These are phyloP conservation scores for Fraxinus platypoda DNA, from an alignment of 305 asterid genomes.

Conservation along the genomic window DNA sequence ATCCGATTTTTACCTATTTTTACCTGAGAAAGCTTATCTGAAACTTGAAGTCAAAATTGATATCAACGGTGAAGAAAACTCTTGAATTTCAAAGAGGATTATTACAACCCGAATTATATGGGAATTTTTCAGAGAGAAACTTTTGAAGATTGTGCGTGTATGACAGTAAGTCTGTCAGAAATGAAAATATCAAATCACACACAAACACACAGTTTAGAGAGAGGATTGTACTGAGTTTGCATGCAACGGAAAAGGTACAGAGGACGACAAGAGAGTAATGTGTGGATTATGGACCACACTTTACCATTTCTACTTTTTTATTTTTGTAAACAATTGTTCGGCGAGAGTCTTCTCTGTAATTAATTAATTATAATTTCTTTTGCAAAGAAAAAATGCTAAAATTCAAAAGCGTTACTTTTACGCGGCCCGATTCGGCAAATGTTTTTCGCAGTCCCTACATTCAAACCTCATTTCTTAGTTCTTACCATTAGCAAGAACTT, in stretches of 20 bases:
- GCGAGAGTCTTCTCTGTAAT: not conserved
- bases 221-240: constrained; percentile 20
- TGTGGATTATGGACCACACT: constrained; percentile 11
- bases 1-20: constrained; percentile 24
- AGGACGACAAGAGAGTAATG: constrained; percentile 13
- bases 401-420: not conserved
- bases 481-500: too few relatives aligned
- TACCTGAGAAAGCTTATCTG: constrained; percentile 30
- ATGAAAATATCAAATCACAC: constrained; percentile 22
- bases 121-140: constrained; percentile 5
- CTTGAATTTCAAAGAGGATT: constrained; percentile 32
- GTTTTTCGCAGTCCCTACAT: not conserved
- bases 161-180: constrained; percentile 19
- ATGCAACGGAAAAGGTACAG: constrained; percentile 17
- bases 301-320: not conserved
- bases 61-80: constrained; percentile 18
- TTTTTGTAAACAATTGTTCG: not conserved
- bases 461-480: too few relatives aligned
- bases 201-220: not conserved
- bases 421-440: not conserved
- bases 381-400: not conserved
- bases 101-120: constrained; percentile 15
- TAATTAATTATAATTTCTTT: not conserved
- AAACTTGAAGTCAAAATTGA: not conserved
- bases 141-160: constrained; percentile 18